These are phyloP conservation scores for Xylaria multiplex DNA, from an alignment of 2,329 filamentous ascomycete species.

Conservation along the genomic window DNA sequence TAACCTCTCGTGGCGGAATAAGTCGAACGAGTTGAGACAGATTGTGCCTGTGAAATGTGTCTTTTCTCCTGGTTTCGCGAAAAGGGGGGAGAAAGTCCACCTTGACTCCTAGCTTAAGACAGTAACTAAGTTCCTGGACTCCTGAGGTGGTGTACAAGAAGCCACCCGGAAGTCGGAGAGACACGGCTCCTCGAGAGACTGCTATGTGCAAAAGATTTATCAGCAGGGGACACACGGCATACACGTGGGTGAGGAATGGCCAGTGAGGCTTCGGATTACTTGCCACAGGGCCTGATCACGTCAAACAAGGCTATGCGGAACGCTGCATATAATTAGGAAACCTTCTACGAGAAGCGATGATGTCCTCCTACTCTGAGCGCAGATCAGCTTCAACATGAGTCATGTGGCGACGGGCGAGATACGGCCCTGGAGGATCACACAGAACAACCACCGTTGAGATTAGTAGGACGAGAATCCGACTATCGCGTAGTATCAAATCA, in stretches of 20 bases:
- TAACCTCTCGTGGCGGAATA: neutral
- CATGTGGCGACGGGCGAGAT: neutral
- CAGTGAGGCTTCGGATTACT: constrained; percentile 29
- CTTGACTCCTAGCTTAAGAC: neutral
- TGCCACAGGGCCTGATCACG: constrained; percentile 18
- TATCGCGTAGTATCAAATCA: too few species aligned
- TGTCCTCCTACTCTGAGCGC: neutral
- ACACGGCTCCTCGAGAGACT: neutral
- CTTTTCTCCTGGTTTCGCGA: neutral
- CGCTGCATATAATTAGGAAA: neutral
- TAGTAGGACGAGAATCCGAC: neutral
- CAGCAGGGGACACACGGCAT: constrained; percentile 11
- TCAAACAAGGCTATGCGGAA: constrained; percentile 27
- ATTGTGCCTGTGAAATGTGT: neutral
- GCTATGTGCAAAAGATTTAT: neutral
- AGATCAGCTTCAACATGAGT: neutral
- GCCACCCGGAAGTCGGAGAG: constrained; percentile 1
- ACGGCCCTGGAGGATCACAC: neutral
- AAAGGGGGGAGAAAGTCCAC: neutral
- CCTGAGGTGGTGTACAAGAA: neutral
- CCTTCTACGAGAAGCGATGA: neutral
- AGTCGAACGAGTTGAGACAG: neutral
- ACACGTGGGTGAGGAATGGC: neutral
- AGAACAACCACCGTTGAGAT: neutral
- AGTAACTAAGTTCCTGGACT: neutral